Conservation (phyloP, 495 filamentous ascomycete genomes). For the Amniculicola lignicola region DNA sequence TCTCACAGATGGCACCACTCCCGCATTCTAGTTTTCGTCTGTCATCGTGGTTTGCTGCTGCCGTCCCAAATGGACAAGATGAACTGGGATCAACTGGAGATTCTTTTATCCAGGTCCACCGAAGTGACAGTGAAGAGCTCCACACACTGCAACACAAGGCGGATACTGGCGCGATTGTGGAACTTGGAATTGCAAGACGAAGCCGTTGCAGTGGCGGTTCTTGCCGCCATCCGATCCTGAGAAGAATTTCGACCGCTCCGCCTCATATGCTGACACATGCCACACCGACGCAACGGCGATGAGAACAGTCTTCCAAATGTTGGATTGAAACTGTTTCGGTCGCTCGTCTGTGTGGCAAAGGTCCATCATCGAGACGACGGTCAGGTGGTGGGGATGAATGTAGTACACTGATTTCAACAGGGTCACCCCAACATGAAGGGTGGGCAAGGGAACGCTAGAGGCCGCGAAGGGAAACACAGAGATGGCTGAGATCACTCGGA, state of each 20-base stretch:
- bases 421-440: neutral
- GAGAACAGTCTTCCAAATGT: neutral
- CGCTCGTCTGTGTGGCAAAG: neutral
- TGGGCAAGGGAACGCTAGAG: neutral
- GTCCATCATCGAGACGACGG: constrained; percentile 5
- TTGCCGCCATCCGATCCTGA: neutral
- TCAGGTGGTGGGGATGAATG: constrained; percentile 5
- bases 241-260: neutral
- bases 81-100: neutral
- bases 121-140: neutral
- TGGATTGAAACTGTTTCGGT: neutral
- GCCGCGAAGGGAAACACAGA: constrained; percentile 3
- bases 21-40: constrained; percentile 18
- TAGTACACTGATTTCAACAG: neutral
- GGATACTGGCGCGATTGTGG: constrained; percentile 3
- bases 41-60: neutral
- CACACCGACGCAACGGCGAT: neutral
- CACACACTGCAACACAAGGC: constrained; percentile 6
- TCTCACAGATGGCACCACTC: constrained; percentile 12
- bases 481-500: constrained; percentile 15
- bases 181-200: neutral
- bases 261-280: neutral
- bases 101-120: neutral
- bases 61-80: neutral
- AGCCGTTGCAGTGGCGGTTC: neutral